Evolutionary conservation across 2,329 filamentous ascomycete species (phyloP).

Genomic region (Berkeleyomyces rouxiae): DNA sequence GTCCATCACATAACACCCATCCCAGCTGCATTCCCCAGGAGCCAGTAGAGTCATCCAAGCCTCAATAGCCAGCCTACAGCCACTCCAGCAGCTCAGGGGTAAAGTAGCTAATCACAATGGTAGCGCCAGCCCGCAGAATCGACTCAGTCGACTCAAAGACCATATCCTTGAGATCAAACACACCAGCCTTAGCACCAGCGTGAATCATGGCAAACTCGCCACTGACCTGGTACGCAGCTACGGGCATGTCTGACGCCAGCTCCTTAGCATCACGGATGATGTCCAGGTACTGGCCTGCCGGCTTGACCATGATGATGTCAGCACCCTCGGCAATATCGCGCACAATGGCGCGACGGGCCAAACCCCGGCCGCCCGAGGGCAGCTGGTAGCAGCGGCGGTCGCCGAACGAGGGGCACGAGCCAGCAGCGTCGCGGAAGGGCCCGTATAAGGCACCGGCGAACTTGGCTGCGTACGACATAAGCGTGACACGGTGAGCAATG

Average conservation of each 20-base stretch:
- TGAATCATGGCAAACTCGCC: conserved; percentile 98
- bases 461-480: conserved; percentile 98
- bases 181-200: conserved; percentile 83
- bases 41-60: neutral
- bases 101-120: conserved; percentile 88
- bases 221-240: conserved; percentile 92
- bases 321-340: conserved; percentile 87
- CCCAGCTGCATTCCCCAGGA: neutral
- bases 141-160: conserved; percentile 89
- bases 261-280: conserved; percentile 97
- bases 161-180: conserved; percentile 90
- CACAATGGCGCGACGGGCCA: conserved; percentile 76
- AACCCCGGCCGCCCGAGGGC: conserved; percentile 75
- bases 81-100: conserved; percentile 63
- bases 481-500: conserved; percentile 72
- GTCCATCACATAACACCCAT: neutral
- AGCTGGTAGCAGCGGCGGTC: conserved; percentile 96
- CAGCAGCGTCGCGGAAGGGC: conserved; percentile 90
- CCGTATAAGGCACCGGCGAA: conserved; percentile 95
- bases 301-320: conserved; percentile 99
- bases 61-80: conserved; percentile 30
- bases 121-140: conserved; percentile 81
- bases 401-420: conserved; percentile 78
- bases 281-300: conserved; percentile 85
- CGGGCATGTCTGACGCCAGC: conserved; percentile 73